These are phyloP conservation scores for Euptelea pleiosperma DNA, from an alignment of 164 flowering plant genomes.

Conservation along the genomic window DNA sequence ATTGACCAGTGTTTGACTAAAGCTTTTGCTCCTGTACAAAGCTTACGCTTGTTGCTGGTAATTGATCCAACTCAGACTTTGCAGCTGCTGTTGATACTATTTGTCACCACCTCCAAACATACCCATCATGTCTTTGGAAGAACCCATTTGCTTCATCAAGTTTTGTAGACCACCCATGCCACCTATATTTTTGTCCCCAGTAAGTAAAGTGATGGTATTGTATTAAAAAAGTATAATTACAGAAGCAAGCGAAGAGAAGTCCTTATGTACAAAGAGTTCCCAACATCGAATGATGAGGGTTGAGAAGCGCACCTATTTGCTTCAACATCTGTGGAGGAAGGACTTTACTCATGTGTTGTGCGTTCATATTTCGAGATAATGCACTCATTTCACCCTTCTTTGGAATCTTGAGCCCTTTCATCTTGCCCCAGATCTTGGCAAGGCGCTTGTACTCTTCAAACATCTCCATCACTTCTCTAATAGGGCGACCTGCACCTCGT, in stretches of 20 bases:
- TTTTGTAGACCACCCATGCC: constrained; percentile 90
- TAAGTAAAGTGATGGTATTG: no score
- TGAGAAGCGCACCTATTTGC: constrained; percentile 48
- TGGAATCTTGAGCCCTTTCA: constrained; percentile 93
- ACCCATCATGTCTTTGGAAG: constrained; percentile 76
- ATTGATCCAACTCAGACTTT: background rate
- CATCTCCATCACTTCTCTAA: constrained; percentile 80
- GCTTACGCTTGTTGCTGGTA: background rate
- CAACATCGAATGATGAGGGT: no score
- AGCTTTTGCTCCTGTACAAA: background rate
- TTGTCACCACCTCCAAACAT: constrained; percentile 72
- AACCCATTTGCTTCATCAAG: constrained; percentile 93
- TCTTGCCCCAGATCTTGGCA: constrained; percentile 91
- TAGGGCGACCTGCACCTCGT: constrained; percentile 74
- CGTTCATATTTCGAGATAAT: constrained; percentile 80
- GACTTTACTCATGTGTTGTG: constrained; percentile 90
- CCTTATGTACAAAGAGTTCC: no score
- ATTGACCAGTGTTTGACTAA: background rate
- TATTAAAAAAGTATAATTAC: no score
- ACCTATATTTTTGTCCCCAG: constrained; percentile 36
- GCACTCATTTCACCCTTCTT: constrained; percentile 96
- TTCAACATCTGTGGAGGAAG: constrained; percentile 91
- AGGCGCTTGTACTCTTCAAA: constrained; percentile 93
- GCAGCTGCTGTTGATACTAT: constrained; percentile 13
- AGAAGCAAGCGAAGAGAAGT: no score